A percentile compares a stretch with the other conserved stretches of the same genome.
Evolutionary conservation across 805 yeast genomes (phyloP).

Genomic region (Saturnispora galanensis): DNA sequence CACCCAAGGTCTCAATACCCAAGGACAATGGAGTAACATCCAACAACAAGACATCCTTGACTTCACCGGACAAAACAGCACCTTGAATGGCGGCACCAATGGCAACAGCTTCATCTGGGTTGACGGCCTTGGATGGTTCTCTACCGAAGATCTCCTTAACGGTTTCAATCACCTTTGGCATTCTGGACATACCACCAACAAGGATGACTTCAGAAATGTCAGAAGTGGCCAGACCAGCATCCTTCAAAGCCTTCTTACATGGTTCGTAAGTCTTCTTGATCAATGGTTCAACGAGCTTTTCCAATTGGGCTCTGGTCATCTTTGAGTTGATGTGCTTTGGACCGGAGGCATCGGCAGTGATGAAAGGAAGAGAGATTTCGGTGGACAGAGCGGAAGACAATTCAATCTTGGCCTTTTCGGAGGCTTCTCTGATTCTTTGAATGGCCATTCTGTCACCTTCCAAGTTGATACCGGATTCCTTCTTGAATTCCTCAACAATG

Average conservation of each 20-base stretch:
- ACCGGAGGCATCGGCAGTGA: conserved; percentile 37
- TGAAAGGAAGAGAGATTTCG: conserved; percentile 60
- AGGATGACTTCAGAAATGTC: conserved; percentile 67
- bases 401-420: conserved; percentile 70
- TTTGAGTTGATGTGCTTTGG: conserved; percentile 33
- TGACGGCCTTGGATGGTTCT: conserved; percentile 61
- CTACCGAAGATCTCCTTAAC: conserved; percentile 52
- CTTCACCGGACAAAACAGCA: conserved; percentile 75
- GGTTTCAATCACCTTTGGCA: conserved; percentile 66
- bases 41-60: conserved; percentile 63
- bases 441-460: conserved; percentile 45
- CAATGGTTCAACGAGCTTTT: conserved; percentile 53
- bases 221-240: conserved; percentile 55
- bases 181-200: conserved; percentile 87
- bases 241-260: conserved; percentile 63
- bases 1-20: conserved; percentile 97
- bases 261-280: conserved; percentile 63
- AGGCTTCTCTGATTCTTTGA: conserved; percentile 71
- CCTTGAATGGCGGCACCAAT: conserved; percentile 88
- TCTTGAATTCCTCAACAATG: conserved; percentile 48
- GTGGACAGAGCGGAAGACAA: conserved; percentile 55
- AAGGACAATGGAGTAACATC: conserved; percentile 84
- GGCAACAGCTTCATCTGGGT: conserved; percentile 93
- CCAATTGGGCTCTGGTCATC: conserved; percentile 60
- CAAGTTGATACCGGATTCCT: conserved; percentile 46